Conservation (phyloP, 2,329 filamentous ascomycete genomes). For the Beauveria australis region DNA sequence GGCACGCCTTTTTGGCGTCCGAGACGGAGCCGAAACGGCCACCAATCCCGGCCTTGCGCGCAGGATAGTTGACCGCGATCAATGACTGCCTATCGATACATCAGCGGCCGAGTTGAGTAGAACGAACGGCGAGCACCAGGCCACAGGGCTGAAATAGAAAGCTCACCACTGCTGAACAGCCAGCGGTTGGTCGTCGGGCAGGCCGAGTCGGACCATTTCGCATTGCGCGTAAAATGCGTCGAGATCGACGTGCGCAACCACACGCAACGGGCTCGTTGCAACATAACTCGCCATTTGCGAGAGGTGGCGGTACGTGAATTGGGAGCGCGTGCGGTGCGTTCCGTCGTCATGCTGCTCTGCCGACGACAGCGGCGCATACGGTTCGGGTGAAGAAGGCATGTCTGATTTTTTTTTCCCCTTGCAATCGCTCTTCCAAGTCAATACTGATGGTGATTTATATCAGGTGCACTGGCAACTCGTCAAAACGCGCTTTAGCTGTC, state of each 20-base stretch:
- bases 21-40: slow-evolving; percentile 67
- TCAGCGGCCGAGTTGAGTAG: background rate
- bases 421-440: background rate
- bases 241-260: slow-evolving; percentile 86
- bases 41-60: slow-evolving; percentile 65
- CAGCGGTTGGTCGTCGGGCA: slow-evolving; percentile 68
- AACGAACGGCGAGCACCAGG: no score
- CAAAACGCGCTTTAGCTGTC: background rate
- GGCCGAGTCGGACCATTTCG: slow-evolving; percentile 78
- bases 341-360: slow-evolving; percentile 17
- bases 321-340: slow-evolving; percentile 41
- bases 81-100: slow-evolving; percentile 27
- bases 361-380: slow-evolving; percentile 17
- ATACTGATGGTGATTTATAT: background rate
- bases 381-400: background rate
- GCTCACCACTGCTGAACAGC: slow-evolving; percentile 85
- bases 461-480: background rate
- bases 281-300: slow-evolving; percentile 64
- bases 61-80: slow-evolving; percentile 94
- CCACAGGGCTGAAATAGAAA: no score
- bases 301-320: slow-evolving; percentile 80
- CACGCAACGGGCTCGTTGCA: slow-evolving; percentile 68
- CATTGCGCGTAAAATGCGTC: slow-evolving; percentile 98
- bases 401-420: background rate
- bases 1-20: slow-evolving; percentile 83